These are phyloP conservation scores for Arthromyces matolae DNA, from an alignment of 768 basidiomycete species.

Conservation along the genomic window DNA sequence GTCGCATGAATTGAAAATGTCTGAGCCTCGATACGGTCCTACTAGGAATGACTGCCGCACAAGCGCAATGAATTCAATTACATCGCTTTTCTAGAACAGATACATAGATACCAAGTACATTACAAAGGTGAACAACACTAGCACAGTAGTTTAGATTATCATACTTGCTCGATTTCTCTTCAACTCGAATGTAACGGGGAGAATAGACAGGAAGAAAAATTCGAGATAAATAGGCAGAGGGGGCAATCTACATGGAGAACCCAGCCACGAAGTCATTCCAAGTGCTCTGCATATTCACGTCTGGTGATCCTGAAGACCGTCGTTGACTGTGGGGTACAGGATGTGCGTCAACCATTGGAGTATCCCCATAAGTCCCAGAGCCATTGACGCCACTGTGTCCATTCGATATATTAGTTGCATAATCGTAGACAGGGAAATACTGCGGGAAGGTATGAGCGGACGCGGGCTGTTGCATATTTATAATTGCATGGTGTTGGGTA, in stretches of 20 bases:
- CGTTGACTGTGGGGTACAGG: slow-evolving; percentile 34
- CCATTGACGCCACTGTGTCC: slow-evolving; percentile 14
- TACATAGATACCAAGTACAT: no score
- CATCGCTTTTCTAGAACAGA: no score
- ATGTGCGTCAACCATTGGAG: slow-evolving; percentile 39
- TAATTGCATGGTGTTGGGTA: slow-evolving; percentile 19
- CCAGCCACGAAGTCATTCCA: slow-evolving; percentile 63
- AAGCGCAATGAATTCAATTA: no score
- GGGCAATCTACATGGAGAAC: slow-evolving; percentile 30
- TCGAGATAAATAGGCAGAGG: background rate
- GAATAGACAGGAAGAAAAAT: background rate
- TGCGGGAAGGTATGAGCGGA: slow-evolving; percentile 44
- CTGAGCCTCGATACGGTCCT: no score
- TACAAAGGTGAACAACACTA: no score
- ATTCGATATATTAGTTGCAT: slow-evolving; percentile 38
- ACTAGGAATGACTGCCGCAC: no score
- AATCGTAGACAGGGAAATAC: slow-evolving; percentile 78
- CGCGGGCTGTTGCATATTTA: slow-evolving; percentile 10
- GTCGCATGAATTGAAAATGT: no score
- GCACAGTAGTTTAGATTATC: no score
- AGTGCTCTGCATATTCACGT: slow-evolving; percentile 56
- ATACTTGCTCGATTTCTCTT: no score
- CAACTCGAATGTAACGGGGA: background rate
- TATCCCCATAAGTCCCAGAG: slow-evolving; percentile 18
- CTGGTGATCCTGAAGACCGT: slow-evolving; percentile 53